phyloP scores from a whole-genome alignment of 257 asterid genomes.

The Solanum chaucha region DNA sequence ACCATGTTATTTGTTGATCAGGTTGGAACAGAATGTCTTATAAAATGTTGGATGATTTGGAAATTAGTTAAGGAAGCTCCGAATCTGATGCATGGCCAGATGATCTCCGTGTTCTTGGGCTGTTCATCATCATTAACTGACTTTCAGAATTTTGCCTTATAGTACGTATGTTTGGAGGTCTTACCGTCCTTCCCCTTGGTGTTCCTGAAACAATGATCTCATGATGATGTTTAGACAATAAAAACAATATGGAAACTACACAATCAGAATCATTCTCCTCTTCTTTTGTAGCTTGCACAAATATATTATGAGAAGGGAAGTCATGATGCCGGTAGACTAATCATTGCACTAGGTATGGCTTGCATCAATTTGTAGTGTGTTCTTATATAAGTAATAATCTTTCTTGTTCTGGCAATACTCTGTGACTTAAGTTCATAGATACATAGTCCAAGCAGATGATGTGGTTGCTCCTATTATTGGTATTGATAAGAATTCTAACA shows the following conservation, averaged over 20 bases:
- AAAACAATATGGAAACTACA: not conserved
- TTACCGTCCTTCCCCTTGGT: conserved; percentile 43
- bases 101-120: conserved; percentile 43
- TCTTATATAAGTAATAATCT: not conserved
- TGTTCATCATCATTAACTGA: conserved; percentile 22
- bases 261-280: not conserved
- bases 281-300: not conserved
- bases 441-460: not conserved
- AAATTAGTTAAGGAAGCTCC: conserved; percentile 34
- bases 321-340: not conserved
- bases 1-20: not conserved
- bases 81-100: conserved; percentile 79
- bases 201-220: conserved; percentile 34
- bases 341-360: not conserved
- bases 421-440: not conserved
- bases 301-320: not conserved
- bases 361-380: not conserved
- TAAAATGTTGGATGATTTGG: not conserved
- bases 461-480: not conserved
- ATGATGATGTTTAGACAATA: not conserved
- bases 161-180: conserved; percentile 55
- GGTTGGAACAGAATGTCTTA: not conserved
- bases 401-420: not conserved
- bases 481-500: not conserved
- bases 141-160: conserved; percentile 62